Evolutionary conservation across 257 asterid genomes (phyloP).

Genomic region (Echium plantagineum): DNA sequence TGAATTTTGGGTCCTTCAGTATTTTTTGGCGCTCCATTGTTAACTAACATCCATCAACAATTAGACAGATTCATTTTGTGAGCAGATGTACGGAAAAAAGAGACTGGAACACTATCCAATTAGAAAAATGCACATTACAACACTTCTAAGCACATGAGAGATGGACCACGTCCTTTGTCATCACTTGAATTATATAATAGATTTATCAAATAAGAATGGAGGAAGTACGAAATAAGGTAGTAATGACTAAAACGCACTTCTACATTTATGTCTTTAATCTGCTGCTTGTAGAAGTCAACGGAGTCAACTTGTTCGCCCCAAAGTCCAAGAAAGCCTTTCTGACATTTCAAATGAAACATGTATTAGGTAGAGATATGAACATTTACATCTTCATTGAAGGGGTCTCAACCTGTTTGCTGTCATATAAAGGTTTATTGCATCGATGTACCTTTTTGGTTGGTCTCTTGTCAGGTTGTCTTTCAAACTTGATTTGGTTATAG

Average conservation of each 20-base stretch:
- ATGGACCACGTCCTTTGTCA: neutral
- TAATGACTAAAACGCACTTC: conserved; percentile 30
- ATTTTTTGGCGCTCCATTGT: conserved; percentile 70
- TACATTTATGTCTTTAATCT: conserved; percentile 50
- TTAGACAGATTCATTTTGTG: neutral
- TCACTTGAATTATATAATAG: too few relatives aligned
- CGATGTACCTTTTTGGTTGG: conserved; percentile 57
- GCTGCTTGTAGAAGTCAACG: conserved; percentile 58
- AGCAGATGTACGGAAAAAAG: neutral
- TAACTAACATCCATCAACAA: conserved; percentile 32
- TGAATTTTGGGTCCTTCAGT: conserved; percentile 58
- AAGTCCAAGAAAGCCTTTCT: conserved; percentile 85
- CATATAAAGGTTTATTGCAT: neutral
- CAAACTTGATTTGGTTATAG: conserved; percentile 81
- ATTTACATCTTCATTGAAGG: too few relatives aligned
- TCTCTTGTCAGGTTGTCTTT: conserved; percentile 73
- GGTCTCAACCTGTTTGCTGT: neutral
- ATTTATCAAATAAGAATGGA: too few relatives aligned
- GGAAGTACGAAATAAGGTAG: neutral
- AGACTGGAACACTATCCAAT: neutral
- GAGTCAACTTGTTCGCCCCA: conserved; percentile 76
- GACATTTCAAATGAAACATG: conserved; percentile 13
- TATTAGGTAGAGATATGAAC: neutral
- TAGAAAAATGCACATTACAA: neutral
- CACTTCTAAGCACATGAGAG: neutral